Conservation (phyloP, 768 basidiomycete species). For the Russula foetens region DNA sequence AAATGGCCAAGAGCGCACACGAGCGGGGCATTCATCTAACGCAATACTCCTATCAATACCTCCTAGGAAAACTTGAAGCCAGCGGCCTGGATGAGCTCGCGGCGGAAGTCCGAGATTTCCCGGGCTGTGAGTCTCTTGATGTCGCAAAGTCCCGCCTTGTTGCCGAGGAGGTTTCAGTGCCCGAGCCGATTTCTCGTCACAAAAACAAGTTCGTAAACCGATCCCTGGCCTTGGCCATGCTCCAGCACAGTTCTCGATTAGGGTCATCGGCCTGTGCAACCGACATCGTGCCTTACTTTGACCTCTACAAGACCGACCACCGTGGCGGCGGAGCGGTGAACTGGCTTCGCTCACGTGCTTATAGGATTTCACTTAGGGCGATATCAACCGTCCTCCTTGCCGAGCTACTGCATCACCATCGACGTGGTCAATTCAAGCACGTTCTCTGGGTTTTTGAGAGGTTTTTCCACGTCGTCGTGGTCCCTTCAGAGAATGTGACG, state of each 20-base stretch:
- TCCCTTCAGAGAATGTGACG: conserved; percentile 31
- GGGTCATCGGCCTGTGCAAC: neutral
- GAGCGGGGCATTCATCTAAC: conserved; percentile 28
- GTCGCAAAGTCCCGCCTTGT: conserved; percentile 2
- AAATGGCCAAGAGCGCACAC: conserved; percentile 34
- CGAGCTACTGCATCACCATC: conserved; percentile 24
- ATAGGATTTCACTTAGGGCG: neutral
- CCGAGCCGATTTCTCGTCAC: neutral
- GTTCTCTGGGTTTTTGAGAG: conserved; percentile 35
- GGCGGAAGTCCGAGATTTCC: neutral
- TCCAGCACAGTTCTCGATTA: neutral
- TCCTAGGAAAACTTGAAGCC: conserved; percentile 25
- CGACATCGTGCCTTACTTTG: conserved; percentile 17
- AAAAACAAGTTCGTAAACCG: neutral
- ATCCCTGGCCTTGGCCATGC: neutral
- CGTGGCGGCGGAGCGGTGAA: neutral
- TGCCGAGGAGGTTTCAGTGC: neutral
- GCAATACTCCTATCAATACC: conserved; percentile 29
- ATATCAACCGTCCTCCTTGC: conserved; percentile 18
- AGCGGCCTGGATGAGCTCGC: neutral
- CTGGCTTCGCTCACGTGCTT: conserved; percentile 10
- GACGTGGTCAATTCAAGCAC: neutral
- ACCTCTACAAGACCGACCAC: conserved; percentile 7
- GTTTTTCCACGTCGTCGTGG: conserved; percentile 43
- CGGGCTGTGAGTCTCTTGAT: neutral